Percentiles rank a stretch among this genome's conserved stretches.
Conservation (phyloP, 2,329 filamentous ascomycete genomes). For the Aspergillus persii region DNA sequence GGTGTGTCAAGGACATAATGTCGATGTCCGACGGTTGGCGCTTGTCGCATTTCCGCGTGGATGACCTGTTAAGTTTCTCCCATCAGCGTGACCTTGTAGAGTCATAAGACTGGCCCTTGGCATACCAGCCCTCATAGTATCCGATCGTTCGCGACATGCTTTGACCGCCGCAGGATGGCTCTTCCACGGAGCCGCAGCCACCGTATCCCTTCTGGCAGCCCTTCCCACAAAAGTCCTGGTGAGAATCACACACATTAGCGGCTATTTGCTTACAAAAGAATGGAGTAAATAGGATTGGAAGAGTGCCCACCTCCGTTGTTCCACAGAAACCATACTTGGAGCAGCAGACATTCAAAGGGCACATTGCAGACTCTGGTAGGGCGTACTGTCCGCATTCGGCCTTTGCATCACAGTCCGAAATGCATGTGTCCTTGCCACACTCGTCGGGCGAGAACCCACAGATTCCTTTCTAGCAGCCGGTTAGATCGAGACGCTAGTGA, state of each 20-base stretch:
- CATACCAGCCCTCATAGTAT: constrained; percentile 36
- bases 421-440: constrained; percentile 10
- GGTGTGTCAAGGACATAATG: neutral
- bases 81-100: neutral
- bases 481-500: neutral
- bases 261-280: neutral
- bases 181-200: neutral
- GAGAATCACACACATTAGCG: neutral
- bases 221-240: constrained; percentile 9
- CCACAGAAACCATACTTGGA: constrained; percentile 17
- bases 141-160: constrained; percentile 25
- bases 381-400: constrained; percentile 23
- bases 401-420: constrained; percentile 19
- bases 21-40: constrained; percentile 4
- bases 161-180: constrained; percentile 3
- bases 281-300: neutral
- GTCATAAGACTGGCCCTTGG: constrained; percentile 1
- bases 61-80: neutral
- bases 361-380: neutral
- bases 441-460: constrained; percentile 3
- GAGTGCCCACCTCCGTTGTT: constrained; percentile 5
- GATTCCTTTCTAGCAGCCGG: constrained; percentile 1
- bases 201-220: constrained; percentile 14
- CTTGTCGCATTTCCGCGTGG: constrained; percentile 1
- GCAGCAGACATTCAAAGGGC: constrained; percentile 12